phyloP scores from a whole-genome alignment of 23 red algal species.

The Gracilaria domingensis region DNA sequence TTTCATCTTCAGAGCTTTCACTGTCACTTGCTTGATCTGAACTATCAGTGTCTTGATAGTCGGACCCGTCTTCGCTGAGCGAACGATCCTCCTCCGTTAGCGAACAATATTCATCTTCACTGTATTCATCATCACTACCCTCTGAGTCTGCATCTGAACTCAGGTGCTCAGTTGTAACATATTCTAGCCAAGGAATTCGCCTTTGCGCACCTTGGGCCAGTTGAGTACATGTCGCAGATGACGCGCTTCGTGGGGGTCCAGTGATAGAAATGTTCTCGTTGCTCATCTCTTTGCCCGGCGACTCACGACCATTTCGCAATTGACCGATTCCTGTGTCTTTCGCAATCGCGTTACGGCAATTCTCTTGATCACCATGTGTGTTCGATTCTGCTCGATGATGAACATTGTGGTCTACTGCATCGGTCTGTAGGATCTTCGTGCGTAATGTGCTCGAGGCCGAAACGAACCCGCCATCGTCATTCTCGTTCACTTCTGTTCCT shows the following conservation, averaged over 20 bases:
- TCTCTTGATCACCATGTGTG: background rate
- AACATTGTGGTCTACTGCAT: background rate
- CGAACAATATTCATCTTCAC: background rate
- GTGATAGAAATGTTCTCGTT: background rate
- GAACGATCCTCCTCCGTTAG: background rate
- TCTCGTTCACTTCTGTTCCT: background rate
- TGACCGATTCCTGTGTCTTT: background rate
- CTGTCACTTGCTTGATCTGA: background rate
- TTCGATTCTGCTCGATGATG: background rate
- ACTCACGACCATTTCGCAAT: background rate
- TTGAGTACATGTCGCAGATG: background rate
- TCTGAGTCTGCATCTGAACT: background rate
- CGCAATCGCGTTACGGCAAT: background rate
- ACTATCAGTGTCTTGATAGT: constrained; percentile 5
- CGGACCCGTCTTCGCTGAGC: background rate
- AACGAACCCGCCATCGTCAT: background rate
- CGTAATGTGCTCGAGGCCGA: background rate
- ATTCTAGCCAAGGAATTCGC: background rate
- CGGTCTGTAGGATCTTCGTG: too few species aligned
- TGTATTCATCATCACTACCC: background rate
- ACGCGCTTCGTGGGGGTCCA: background rate
- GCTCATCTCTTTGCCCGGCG: background rate
- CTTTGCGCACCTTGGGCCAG: background rate
- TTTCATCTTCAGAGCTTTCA: constrained; percentile 1
- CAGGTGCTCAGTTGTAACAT: background rate